phyloP scores from a whole-genome alignment of 2,329 filamentous ascomycete genomes.

The Fusarium citri region DNA sequence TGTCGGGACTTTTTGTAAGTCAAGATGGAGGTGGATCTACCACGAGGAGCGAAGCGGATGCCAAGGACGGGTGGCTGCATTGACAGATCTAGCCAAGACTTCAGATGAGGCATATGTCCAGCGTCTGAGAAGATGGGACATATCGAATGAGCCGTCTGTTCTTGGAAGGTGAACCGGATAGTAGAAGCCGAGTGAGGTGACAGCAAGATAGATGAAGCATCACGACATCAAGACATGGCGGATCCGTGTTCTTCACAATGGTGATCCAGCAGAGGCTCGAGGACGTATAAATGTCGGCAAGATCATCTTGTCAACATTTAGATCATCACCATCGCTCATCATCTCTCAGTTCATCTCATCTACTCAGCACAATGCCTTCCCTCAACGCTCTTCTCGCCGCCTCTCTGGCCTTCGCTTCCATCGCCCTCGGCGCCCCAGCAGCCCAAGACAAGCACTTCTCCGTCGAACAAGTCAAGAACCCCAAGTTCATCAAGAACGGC shows the following conservation, averaged over 20 bases:
- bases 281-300: background rate
- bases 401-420: slow-evolving; percentile 40
- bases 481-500: slow-evolving; percentile 50
- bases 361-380: slow-evolving; percentile 17
- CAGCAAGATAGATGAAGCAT: slow-evolving; percentile 9
- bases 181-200: slow-evolving; percentile 17
- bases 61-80: slow-evolving; percentile 33
- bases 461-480: slow-evolving; percentile 53
- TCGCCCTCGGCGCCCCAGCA: slow-evolving; percentile 32
- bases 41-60: slow-evolving; percentile 25
- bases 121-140: slow-evolving; percentile 1
- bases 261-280: too few relatives aligned
- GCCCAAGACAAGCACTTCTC: slow-evolving; percentile 40
- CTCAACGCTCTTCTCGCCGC: slow-evolving; percentile 27
- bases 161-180: slow-evolving; percentile 23
- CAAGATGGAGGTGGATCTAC: background rate
- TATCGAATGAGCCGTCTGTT: background rate
- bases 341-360: background rate
- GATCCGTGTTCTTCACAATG: background rate
- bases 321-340: background rate
- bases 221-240: background rate
- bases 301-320: background rate
- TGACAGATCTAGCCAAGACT: slow-evolving; percentile 8
- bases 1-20: background rate
- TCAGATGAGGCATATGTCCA: slow-evolving; percentile 2